Evolutionary conservation across 257 asterid species (phyloP).

Genomic region (Nicotiana tabacum): DNA sequence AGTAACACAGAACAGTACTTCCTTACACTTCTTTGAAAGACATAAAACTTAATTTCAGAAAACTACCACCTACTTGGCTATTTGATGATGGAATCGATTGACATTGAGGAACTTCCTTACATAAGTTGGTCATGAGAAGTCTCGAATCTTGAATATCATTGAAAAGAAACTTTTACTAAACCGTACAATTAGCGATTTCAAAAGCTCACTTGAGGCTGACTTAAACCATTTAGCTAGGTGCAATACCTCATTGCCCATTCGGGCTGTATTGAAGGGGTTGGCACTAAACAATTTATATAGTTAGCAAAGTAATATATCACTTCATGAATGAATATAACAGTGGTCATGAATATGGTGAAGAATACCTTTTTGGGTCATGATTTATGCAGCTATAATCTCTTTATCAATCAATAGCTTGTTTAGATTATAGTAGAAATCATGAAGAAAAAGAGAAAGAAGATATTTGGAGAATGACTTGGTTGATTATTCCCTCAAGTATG

Average conservation of each 20-base stretch:
- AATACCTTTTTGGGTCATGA: too few relatives aligned
- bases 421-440: too few relatives aligned
- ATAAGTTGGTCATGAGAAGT: slow-evolving; percentile 1
- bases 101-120: neutral
- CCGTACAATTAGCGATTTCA: neutral
- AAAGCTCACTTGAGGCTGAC: too few relatives aligned
- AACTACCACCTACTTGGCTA: neutral
- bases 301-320: neutral
- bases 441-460: neutral
- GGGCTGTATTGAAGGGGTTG: neutral
- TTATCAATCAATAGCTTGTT: too few relatives aligned
- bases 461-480: neutral
- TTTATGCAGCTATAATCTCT: too few relatives aligned
- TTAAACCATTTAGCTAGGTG: neutral
- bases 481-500: neutral
- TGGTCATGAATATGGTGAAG: neutral
- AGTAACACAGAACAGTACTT: neutral
- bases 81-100: neutral
- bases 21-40: neutral
- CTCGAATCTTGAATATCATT: neutral
- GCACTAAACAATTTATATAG: neutral
- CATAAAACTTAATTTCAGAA: neutral
- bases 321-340: neutral
- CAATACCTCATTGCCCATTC: neutral
- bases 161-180: neutral